phyloP scores from a whole-genome alignment of 345 rosid species.

The Pistacia integerrima region DNA sequence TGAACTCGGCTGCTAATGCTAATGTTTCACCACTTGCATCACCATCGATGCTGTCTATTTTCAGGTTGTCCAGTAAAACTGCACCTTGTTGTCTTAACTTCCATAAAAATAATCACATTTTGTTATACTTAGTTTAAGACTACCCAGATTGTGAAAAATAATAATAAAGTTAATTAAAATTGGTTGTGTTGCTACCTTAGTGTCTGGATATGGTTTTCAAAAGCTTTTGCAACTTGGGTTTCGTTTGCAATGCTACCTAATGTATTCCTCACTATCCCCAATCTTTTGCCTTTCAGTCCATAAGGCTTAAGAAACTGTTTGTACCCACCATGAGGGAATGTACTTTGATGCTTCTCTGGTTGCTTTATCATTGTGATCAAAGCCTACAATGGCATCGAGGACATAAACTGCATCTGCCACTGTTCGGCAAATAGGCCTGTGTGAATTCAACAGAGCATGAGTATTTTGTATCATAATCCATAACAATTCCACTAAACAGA shows the following conservation, averaged over 20 bases:
- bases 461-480: neutral
- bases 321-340: slow-evolving; percentile 54
- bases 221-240: neutral
- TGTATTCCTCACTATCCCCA: slow-evolving; percentile 50
- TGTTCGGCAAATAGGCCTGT: slow-evolving; percentile 52
- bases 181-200: no score
- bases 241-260: slow-evolving; percentile 20
- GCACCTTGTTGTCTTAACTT: slow-evolving; percentile 38
- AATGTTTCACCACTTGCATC: neutral
- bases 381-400: slow-evolving; percentile 48
- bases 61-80: slow-evolving; percentile 29
- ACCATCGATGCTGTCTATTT: slow-evolving; percentile 11
- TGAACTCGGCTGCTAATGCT: slow-evolving; percentile 37
- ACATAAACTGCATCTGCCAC: slow-evolving; percentile 49
- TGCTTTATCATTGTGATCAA: slow-evolving; percentile 40
- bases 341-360: slow-evolving; percentile 39
- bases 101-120: neutral
- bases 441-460: neutral
- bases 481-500: no score
- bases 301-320: slow-evolving; percentile 43
- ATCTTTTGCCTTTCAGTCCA: slow-evolving; percentile 60
- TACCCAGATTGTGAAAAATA: no score
- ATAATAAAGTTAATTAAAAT: no score
- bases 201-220: no score
- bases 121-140: no score